Evolutionary conservation across 148 eudicot genomes (phyloP), one percentile per base, ranked within the genome.

Genomic region (Rheum nobile): DNA sequence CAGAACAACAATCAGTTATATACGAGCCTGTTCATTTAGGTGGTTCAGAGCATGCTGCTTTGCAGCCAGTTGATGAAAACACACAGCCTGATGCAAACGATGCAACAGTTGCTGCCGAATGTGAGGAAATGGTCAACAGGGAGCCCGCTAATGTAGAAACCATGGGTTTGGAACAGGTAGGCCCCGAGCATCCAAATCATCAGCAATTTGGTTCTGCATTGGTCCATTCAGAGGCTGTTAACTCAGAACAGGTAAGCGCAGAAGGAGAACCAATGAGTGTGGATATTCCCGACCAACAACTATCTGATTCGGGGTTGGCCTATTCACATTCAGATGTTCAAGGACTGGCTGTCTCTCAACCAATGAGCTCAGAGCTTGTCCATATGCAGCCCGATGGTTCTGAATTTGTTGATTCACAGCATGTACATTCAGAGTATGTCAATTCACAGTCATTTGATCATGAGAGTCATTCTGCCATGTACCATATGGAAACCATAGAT

Each of bases 191-290:
- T 61, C 28, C 21, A 8, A 19, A 75, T 61, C 41, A 26, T 8
- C 38, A 26, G 54, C 77, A 22, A 21, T 4, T 42, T 44, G 61
- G 37, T 61, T 14, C 77, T 32, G 77, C 38, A 2, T 61, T 24
- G 4, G 29, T 61, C 14, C 71, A 67, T 67, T 19, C 71, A 24
- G 43, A 68, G 71, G 42, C 21, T 42, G 68, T 31, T 67, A 69
- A 69, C 73, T 54, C 79, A 65, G 82, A 77, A 73, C 77, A 68
- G 19, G 73, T 83, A 78, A 78, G 75, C 28, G 16, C 65, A 46
- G 86, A 76, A 46, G 31, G 47, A 22, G 67, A 77, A 43, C 76
- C 77, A 17, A 39, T 29, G 71, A 54, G 31, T 21, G 34, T 67
- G 3, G 73, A 78, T 48, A 70, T 42, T 41, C 32, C 47, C 41